Base-by-base conservation (phyloP, 2,329 filamentous ascomycete genomes). In the Fusarium abutilonis region DNA sequence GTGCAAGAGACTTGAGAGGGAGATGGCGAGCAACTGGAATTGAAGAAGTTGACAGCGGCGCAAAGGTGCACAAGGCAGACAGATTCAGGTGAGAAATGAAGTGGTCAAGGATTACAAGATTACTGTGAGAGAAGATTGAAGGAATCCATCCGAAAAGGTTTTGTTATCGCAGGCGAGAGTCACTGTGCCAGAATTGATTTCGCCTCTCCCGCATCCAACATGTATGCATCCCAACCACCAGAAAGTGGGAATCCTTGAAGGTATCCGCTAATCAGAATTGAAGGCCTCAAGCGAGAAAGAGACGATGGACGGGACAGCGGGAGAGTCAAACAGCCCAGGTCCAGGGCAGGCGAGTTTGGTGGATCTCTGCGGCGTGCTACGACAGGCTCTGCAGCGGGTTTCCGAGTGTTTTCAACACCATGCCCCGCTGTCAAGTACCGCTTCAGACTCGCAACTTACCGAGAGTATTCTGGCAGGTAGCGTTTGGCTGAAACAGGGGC, bases 81-180 rank as follows among this genome's bases (percentile, higher is more conserved):
- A 35, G 39, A 23, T 54, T 47, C 23, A 26, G 32, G 29, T 14
- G 44, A 64, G 44, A 54, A 35, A 44, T 34, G 32, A 52, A 54
- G 21, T 29, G 45, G 15, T 17, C 21, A 23, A 47, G 58, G 44
- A 46, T 51, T 44, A 39, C 39, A 19, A 3, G 4, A 3, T 19
- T 19, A 19, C 19, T 19, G 19, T 43, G 35, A 64, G 60, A 42
- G 38, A 62, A 65, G 38, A 65, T 62, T 49, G 38, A 54, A 54
- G 42, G 55, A 56, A 35, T 56, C 38, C 35, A 35, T 56, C 38
- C 35, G 45, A 63, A 65, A 63, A 57, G 57, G 45, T 63, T 59
- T 65, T 59, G 62, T 59, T 56, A 66, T 65, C 52, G 48, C 52
- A 54, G 55, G 54, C 54, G 52, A 62, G 53, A 62, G 53, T 46